A percentile compares a stretch with the other conserved stretches of the same genome.
Conservation (phyloP, 2,329 filamentous ascomycete species). For the Ceratocystis colombiana region DNA sequence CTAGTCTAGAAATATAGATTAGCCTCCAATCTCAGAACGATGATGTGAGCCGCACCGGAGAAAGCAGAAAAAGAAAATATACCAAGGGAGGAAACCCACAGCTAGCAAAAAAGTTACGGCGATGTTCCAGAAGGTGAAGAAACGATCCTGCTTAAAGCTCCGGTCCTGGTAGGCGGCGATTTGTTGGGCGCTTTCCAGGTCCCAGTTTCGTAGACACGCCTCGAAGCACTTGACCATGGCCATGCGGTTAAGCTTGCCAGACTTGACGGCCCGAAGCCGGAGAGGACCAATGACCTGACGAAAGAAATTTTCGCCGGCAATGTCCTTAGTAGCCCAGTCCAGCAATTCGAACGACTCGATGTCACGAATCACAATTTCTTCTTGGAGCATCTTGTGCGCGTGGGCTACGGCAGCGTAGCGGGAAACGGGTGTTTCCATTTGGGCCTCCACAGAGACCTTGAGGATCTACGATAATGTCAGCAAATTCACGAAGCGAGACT, state of each 20-base stretch:
- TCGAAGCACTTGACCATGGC: slow-evolving; percentile 42
- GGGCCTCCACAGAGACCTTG: slow-evolving; percentile 16
- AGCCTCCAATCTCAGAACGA: background rate
- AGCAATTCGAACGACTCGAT: slow-evolving; percentile 44
- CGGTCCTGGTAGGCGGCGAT: slow-evolving; percentile 47
- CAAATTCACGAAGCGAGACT: background rate
- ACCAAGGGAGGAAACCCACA: slow-evolving; percentile 32
- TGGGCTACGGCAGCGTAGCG: slow-evolving; percentile 19
- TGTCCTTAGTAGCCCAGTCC: slow-evolving; percentile 42
- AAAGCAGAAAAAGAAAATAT: background rate
- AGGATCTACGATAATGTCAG: slow-evolving; percentile 18
- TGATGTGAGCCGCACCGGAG: background rate
- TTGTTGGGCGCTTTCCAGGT: slow-evolving; percentile 34
- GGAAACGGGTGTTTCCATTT: slow-evolving; percentile 15
- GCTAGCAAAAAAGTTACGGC: slow-evolving; percentile 44
- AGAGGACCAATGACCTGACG: slow-evolving; percentile 42
- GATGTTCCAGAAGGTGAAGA: slow-evolving; percentile 47
- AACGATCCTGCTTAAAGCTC: slow-evolving; percentile 40
- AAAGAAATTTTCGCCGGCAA: slow-evolving; percentile 36
- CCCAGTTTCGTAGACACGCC: slow-evolving; percentile 45
- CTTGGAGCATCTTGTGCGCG: slow-evolving; percentile 32
- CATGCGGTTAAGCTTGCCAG: slow-evolving; percentile 45
- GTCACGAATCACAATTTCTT: slow-evolving; percentile 41
- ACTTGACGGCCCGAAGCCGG: slow-evolving; percentile 34
- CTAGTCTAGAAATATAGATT: slow-evolving; percentile 34